Evolutionary conservation across 1,284 basidiomycete species (phyloP).

Genomic region (Neonothopanus nambi): DNA sequence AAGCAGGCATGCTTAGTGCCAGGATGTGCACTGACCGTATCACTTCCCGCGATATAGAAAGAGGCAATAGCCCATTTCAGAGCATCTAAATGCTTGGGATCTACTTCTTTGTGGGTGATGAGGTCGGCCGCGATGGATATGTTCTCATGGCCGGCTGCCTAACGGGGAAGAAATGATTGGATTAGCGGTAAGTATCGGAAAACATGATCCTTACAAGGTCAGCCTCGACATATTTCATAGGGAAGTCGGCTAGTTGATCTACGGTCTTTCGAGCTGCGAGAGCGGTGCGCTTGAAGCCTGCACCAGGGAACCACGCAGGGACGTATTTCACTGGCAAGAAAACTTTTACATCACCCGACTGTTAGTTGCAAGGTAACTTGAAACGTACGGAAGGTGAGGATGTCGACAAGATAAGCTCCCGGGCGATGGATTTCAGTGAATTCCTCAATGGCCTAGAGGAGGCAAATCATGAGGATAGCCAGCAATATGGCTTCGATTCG

Average conservation of each 20-base stretch:
- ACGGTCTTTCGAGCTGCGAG: neutral
- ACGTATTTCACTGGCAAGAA: conserved; percentile 13
- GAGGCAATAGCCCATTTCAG: conserved; percentile 17
- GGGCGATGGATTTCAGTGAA: conserved; percentile 16
- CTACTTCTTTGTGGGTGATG: conserved; percentile 8
- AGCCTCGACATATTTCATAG: conserved; percentile 11
- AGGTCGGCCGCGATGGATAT: conserved; percentile 16
- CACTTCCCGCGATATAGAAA: conserved; percentile 15
- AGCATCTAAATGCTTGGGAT: conserved; percentile 4
- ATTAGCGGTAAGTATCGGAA: neutral
- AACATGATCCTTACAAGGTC: conserved; percentile 8
- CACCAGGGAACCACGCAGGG: conserved; percentile 15
- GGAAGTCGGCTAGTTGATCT: conserved; percentile 13
- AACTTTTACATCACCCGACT: neutral
- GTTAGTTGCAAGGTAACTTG: neutral
- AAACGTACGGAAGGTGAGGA: conserved; percentile 12
- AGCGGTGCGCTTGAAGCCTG: conserved; percentile 14
- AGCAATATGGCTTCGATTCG: neutral
- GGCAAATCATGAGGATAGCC: neutral
- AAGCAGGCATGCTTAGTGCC: neutral
- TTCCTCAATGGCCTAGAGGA: conserved; percentile 9
- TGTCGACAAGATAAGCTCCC: conserved; percentile 14
- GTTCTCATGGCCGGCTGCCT: conserved; percentile 11
- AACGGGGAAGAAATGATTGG: neutral
- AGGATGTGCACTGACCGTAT: conserved; percentile 4